Percentiles rank a stretch among this genome's conserved stretches.
Conservation (phyloP, 2,329 filamentous ascomycete species). For the Graphilbum ipis-grandicollis region DNA sequence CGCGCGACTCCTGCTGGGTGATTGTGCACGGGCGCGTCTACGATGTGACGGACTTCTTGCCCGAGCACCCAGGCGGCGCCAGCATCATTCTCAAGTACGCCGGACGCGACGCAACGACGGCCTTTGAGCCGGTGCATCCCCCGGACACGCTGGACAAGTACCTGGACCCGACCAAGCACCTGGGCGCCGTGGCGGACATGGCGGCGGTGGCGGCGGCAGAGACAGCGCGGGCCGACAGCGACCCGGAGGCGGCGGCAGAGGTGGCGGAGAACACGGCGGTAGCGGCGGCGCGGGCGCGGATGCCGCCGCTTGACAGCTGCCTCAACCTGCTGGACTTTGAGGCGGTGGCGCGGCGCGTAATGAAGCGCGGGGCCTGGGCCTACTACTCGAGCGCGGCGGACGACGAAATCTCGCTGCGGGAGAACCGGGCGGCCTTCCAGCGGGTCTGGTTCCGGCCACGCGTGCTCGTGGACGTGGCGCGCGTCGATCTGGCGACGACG, state of each 20-base stretch:
- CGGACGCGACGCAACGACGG: constrained; percentile 83
- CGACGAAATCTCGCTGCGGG: constrained; percentile 81
- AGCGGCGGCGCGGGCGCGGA: constrained; percentile 54
- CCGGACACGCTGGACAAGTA: constrained; percentile 78
- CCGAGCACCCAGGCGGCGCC: constrained; percentile 72
- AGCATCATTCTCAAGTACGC: constrained; percentile 97
- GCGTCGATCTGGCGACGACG: constrained; percentile 71
- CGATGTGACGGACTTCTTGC: constrained; percentile 20
- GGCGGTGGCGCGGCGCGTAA: constrained; percentile 70
- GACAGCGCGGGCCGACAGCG: constrained; percentile 19
- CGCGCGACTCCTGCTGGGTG: constrained; percentile 19
- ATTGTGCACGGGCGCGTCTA: constrained; percentile 14
- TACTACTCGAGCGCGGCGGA: constrained; percentile 93
- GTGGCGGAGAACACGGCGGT: constrained; percentile 23
- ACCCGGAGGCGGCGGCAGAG: constrained; percentile 42
- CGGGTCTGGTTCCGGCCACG: constrained; percentile 92
- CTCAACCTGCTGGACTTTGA: constrained; percentile 96
- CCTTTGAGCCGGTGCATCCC: constrained; percentile 77
- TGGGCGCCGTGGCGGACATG: constrained; percentile 77
- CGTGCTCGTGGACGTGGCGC: constrained; percentile 75
- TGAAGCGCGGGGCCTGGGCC: constrained; percentile 95
- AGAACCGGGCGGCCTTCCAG: constrained; percentile 92
- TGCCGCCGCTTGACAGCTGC: constrained; percentile 71
- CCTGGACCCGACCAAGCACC: constrained; percentile 68
- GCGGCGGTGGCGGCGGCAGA: constrained; percentile 50